Evolutionary conservation across 1,284 basidiomycete genomes (phyloP), one percentile per base, ranked within the genome.

Genomic region (Naganishia sp.): DNA sequence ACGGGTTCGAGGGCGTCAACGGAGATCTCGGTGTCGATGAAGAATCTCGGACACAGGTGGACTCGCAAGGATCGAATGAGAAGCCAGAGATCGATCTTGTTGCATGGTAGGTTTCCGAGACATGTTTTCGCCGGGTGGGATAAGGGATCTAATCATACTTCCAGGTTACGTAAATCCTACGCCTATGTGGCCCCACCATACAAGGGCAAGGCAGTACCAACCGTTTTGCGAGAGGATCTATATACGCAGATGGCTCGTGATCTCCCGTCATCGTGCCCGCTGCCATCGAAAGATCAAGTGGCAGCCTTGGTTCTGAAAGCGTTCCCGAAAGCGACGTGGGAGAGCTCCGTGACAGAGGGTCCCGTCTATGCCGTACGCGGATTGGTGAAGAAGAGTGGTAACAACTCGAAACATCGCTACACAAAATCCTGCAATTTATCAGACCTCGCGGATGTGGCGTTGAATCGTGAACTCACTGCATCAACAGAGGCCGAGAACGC

Each of bases 271-370:
- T 66, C 55, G n/a, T 64, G 57, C 23, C 57, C 67, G 16, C 36
- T 65, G 25, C 68, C 68, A n/a, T 69, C 68, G 6, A 66, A 69
- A 33, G 68, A 69, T 52, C 64, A 69, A 54, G 60, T 69, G 11
- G 55, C 65, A 16, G 66, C 46, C 33, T 49, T 69, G 16, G 68
- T 69, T 11, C 23, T 66, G 28, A 55, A 69, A 60, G 68, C 68
- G 11, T 69, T 69, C 36, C 68, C 68, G 2, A 39, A 61, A 25
- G 65, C 64, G 4, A 50, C 49, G 18, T 69, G 68, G 68, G 64
- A 69, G 43, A 59, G 54, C 16, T 48, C 60, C 16, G 48, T 61
- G n/a, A 57, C 64, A 21, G 64, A 68, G 23, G 64, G 64, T 15
- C 63, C 56, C n/a, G 63, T 60, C 44, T 61, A 69, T 43, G 55